Percentiles rank a stretch among this genome's conserved stretches.
phyloP scores from a whole-genome alignment of 2,329 filamentous ascomycete genomes.

The Alternaria alternata region DNA sequence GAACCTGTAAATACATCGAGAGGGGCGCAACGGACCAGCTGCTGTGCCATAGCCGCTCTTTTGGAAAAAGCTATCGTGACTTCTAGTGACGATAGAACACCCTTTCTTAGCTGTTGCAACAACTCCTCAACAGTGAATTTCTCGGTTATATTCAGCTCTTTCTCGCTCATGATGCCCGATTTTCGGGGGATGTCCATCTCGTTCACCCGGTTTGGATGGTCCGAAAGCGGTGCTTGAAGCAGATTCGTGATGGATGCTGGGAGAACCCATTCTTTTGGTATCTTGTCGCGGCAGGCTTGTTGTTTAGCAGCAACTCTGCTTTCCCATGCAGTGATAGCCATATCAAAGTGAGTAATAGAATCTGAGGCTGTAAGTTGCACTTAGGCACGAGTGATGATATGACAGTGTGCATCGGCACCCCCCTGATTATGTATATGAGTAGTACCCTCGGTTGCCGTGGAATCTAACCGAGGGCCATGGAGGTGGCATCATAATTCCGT shows the following conservation, averaged over 20 bases:
- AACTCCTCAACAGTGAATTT: constrained; percentile 46
- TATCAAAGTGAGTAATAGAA: not conserved
- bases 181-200: constrained; percentile 55
- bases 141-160: constrained; percentile 58
- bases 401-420: too few relatives aligned
- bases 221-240: constrained; percentile 3
- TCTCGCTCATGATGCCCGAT: constrained; percentile 64
- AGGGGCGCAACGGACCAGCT: constrained; percentile 51
- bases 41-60: constrained; percentile 60
- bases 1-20: not conserved
- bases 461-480: not conserved
- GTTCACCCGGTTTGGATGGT: constrained; percentile 17
- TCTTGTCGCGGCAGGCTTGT: constrained; percentile 21
- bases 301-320: constrained; percentile 4
- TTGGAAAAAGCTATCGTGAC: constrained; percentile 62
- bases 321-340: constrained; percentile 6
- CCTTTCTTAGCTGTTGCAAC: constrained; percentile 43
- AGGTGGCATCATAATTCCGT: not conserved
- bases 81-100: constrained; percentile 57
- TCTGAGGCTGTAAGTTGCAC: too few relatives aligned
- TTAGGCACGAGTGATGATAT: too few relatives aligned
- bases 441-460: not conserved
- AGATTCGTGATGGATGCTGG: constrained; percentile 6
- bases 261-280: constrained; percentile 55
- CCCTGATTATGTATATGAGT: too few relatives aligned